These are phyloP conservation scores for Phyllosticta citrichinensis DNA, from an alignment of 2,329 filamentous ascomycete species.

Conservation along the genomic window DNA sequence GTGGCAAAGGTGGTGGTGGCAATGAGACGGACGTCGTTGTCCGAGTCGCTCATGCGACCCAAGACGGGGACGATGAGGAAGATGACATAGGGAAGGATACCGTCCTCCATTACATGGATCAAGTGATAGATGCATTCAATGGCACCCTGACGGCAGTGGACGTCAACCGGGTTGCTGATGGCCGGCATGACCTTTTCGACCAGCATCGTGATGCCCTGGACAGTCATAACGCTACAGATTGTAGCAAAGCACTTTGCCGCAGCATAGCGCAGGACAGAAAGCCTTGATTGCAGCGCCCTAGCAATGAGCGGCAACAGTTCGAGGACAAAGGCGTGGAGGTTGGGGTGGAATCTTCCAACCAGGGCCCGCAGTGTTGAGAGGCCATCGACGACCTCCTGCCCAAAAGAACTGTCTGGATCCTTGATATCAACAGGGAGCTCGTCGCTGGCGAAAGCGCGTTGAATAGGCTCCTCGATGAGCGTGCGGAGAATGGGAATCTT, in stretches of 20 bases:
- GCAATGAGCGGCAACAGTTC: conserved; percentile 76
- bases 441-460: conserved; percentile 60
- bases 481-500: conserved; percentile 71
- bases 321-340: conserved; percentile 71
- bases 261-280: conserved; percentile 91
- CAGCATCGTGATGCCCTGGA: conserved; percentile 90
- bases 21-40: conserved; percentile 87
- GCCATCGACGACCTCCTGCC: conserved; percentile 88
- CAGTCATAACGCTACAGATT: conserved; percentile 90
- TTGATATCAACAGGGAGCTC: conserved; percentile 60
- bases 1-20: conserved; percentile 96
- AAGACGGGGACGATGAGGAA: conserved; percentile 97
- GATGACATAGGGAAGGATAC: conserved; percentile 92
- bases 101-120: conserved; percentile 96
- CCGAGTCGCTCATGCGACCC: conserved; percentile 95
- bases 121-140: conserved; percentile 95
- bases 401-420: conserved; percentile 63
- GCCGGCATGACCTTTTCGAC: conserved; percentile 88
- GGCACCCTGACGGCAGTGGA: conserved; percentile 82
- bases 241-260: conserved; percentile 96
- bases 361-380: conserved; percentile 87
- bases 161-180: conserved; percentile 81
- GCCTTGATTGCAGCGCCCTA: conserved; percentile 73
- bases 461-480: conserved; percentile 74
- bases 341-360: conserved; percentile 73